A percentile compares a stretch with the other conserved stretches of the same genome.
Conservation (phyloP, 208 protist species). For the Acanthamoeba culbertsoni region DNA sequence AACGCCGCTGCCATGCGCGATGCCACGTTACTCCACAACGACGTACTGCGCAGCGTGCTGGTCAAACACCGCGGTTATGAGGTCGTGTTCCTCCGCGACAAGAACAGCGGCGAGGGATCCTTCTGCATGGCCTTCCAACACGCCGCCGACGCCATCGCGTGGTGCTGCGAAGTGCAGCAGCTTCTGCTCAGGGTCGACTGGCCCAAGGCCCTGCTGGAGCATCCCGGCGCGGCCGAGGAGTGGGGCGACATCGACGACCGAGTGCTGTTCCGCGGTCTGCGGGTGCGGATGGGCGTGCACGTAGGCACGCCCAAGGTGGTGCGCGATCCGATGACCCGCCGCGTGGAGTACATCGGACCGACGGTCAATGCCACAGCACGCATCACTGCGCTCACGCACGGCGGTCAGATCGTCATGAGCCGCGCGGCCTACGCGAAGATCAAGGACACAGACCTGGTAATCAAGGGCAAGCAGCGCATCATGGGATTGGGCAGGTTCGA, state of each 20-base stretch:
- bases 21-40: slow-evolving; percentile 17
- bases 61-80: background rate
- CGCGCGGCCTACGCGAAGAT: background rate
- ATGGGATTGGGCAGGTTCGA: slow-evolving; percentile 3
- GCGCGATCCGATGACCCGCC: background rate
- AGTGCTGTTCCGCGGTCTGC: slow-evolving; percentile 9
- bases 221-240: slow-evolving; percentile 30
- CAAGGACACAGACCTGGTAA: background rate
- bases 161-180: slow-evolving; percentile 23
- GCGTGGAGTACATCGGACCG: slow-evolving; percentile 46
- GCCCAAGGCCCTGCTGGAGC: background rate
- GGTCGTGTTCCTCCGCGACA: background rate
- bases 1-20: slow-evolving; percentile 25
- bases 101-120: slow-evolving; percentile 49
- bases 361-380: background rate
- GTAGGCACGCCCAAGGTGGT: background rate
- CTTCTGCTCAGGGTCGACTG: background rate
- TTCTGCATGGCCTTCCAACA: slow-evolving; percentile 60
- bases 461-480: background rate
- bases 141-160: background rate
- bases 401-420: background rate
- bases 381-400: slow-evolving; percentile 8
- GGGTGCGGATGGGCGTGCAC: slow-evolving; percentile 54
- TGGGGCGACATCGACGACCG: slow-evolving; percentile 21
- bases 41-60: background rate